phyloP scores from a whole-genome alignment of 371 early-diverging fungal species.

The Circinella umbellata region DNA sequence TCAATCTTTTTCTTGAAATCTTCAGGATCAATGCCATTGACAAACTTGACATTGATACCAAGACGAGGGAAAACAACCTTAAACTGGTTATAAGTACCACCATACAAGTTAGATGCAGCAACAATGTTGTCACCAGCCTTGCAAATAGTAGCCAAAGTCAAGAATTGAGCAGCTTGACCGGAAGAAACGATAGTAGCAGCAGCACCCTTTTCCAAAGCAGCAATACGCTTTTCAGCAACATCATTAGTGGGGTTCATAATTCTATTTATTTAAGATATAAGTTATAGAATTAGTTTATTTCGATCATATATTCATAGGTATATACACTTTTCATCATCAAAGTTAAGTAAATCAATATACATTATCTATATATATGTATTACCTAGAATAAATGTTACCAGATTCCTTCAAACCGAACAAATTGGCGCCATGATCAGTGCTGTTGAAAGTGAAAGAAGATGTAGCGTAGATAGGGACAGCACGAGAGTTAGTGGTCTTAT shows the following conservation, averaged over 20 bases:
- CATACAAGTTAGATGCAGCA: constrained; percentile 77
- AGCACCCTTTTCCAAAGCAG: constrained; percentile 87
- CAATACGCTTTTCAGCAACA: constrained; percentile 88
- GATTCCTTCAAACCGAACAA: constrained; percentile 71
- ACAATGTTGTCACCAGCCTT: constrained; percentile 86
- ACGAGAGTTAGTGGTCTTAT: constrained; percentile 75
- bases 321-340: too few relatives aligned
- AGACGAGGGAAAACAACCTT: constrained; percentile 82
- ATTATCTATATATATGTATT: constrained; percentile 9
- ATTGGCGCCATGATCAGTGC: constrained; percentile 77
- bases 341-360: too few relatives aligned
- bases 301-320: too few relatives aligned
- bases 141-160: constrained; percentile 76
- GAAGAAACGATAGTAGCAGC: constrained; percentile 59
- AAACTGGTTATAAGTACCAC: constrained; percentile 92
- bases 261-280: constrained; percentile 2
- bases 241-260: constrained; percentile 85
- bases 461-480: constrained; percentile 92
- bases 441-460: constrained; percentile 79
- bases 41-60: constrained; percentile 82
- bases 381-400: constrained; percentile 83
- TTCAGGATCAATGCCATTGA: constrained; percentile 68
- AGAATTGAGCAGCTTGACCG: constrained; percentile 89
- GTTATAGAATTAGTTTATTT: too few relatives aligned
- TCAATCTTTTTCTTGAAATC: constrained; percentile 75